Evolutionary conservation across 208 protist species (phyloP).

Genomic region (Trichomonas vaginalis): DNA sequence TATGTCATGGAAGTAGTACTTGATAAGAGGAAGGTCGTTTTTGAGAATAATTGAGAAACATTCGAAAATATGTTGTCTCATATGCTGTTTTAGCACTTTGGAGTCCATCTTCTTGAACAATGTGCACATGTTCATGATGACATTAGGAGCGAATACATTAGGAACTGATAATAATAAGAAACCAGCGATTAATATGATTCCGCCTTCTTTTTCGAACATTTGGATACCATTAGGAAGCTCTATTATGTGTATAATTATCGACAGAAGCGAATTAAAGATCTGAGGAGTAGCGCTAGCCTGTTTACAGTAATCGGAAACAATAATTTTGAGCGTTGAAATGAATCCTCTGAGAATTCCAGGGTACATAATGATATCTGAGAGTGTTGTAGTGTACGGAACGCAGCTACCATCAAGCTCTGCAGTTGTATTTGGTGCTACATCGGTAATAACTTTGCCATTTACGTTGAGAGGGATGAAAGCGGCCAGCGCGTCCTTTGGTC

Average conservation of each 20-base stretch:
- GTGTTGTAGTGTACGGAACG: not conserved
- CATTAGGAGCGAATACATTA: not conserved
- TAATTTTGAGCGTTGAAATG: not conserved
- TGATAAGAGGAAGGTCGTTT: not conserved
- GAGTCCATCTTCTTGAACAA: not conserved
- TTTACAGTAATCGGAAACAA: not conserved
- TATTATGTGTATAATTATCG: not conserved
- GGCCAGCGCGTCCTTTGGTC: not conserved
- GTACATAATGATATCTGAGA: not conserved
- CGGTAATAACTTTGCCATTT: not conserved
- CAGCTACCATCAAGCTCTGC: not conserved
- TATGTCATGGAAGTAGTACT: not conserved
- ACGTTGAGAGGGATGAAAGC: not conserved
- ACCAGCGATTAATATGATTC: not conserved
- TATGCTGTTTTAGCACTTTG: not conserved
- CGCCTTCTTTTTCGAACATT: not conserved
- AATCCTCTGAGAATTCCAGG: not conserved
- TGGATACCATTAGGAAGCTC: not conserved
- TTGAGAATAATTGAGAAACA: not conserved
- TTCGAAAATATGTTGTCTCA: not conserved
- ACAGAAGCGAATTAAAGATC: not conserved
- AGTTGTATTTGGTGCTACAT: not conserved
- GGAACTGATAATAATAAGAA: not conserved
- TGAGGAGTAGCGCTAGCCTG: not conserved
- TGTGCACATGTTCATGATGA: not conserved